Conservation (phyloP, 495 filamentous ascomycete genomes). For the Jackrogersella multiformis region DNA sequence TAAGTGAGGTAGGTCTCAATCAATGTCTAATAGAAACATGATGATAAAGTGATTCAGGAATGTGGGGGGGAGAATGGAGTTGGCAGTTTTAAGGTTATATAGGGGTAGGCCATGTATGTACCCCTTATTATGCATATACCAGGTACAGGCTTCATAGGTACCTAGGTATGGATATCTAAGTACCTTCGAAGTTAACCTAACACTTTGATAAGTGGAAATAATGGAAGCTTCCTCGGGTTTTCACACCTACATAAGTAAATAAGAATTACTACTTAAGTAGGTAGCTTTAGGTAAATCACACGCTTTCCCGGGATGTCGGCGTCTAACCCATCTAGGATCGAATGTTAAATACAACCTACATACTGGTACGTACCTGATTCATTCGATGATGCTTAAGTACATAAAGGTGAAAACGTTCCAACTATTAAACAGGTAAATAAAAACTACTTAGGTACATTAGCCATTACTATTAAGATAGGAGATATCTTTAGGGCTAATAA, state of each 20-base stretch:
- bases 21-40: background rate
- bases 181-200: too few species aligned
- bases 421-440: slow-evolving; percentile 1
- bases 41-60: background rate
- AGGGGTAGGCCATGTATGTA: background rate
- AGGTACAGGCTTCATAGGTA: background rate
- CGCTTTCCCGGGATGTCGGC: slow-evolving; percentile 11
- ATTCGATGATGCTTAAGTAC: slow-evolving; percentile 1
- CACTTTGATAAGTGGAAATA: too few species aligned
- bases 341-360: slow-evolving; percentile 14
- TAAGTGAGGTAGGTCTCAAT: background rate
- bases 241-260: too few species aligned
- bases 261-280: too few species aligned
- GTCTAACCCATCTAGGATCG: slow-evolving; percentile 16
- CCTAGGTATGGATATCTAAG: background rate
- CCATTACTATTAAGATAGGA: too few species aligned
- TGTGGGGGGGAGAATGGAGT: background rate
- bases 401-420: too few species aligned
- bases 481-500: slow-evolving; percentile 28
- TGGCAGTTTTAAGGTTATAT: background rate
- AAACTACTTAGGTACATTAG: slow-evolving; percentile 18
- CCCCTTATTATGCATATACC: background rate
- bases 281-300: slow-evolving; percentile 17
- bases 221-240: too few species aligned
- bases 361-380: background rate